phyloP scores from a whole-genome alignment of 768 basidiomycete species.

The Lactarius deliciosus region DNA sequence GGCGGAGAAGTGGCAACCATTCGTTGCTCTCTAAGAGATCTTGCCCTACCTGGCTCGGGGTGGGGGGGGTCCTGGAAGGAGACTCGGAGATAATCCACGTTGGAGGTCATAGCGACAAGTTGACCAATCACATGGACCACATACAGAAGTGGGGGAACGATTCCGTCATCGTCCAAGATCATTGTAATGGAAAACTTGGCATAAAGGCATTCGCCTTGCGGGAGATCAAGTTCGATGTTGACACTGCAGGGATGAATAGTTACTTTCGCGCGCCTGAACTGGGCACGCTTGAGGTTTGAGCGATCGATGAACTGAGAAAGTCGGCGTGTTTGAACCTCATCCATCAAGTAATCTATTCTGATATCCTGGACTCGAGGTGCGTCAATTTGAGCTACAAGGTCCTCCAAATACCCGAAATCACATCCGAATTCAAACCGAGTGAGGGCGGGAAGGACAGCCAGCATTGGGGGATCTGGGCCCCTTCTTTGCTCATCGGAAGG shows the following conservation, averaged over 20 bases:
- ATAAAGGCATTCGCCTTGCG: neutral
- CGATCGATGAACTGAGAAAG: neutral
- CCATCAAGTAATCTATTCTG: neutral
- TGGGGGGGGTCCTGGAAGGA: neutral
- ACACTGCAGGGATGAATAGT: accelerated
- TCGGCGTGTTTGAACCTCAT: neutral
- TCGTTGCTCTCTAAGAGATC: neutral
- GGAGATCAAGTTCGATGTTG: neutral
- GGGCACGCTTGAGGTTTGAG: neutral
- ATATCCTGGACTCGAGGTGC: neutral
- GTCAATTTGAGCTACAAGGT: neutral
- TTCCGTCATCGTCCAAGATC: too few species aligned
- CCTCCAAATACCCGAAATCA: neutral
- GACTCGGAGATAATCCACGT: neutral
- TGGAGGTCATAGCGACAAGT: neutral
- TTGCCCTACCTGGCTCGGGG: too few species aligned
- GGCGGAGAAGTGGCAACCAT: neutral
- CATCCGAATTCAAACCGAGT: neutral
- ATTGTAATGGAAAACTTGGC: neutral
- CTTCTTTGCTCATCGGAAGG: neutral
- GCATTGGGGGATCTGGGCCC: neutral
- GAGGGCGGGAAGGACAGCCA: neutral
- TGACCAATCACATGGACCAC: neutral
- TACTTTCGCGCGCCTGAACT: neutral
- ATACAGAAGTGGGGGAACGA: neutral